Evolutionary conservation across 805 yeast species (phyloP).

Genomic region (Yarrowia yakushimensis): DNA sequence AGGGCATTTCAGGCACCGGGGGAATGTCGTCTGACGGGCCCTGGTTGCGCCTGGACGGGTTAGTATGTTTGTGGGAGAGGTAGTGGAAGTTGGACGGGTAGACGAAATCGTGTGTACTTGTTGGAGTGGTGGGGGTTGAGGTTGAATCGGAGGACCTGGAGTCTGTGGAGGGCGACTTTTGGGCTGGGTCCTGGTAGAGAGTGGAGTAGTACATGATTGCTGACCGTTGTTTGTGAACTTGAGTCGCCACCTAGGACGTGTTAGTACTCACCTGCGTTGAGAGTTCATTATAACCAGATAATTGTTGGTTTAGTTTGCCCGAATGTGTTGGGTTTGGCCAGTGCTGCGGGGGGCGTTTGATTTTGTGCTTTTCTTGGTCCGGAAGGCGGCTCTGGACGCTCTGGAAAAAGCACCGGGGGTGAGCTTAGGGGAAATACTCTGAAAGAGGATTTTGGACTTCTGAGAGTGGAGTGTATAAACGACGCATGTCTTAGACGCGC

Average conservation of each 20-base stretch:
- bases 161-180: not conserved
- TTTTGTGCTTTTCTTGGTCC: conserved; percentile 10
- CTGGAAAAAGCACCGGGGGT: not conserved
- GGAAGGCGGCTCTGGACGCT: not conserved
- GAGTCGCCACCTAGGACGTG: too few relatives aligned
- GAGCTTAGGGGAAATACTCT: conserved; percentile 5
- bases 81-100: conserved; percentile 13
- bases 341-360: conserved; percentile 5
- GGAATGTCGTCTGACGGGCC: conserved; percentile 9
- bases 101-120: conserved; percentile 1
- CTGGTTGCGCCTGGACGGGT: conserved; percentile 23
- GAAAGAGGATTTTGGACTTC: not conserved
- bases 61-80: conserved; percentile 14
- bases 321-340: not conserved
- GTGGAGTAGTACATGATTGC: conserved; percentile 7
- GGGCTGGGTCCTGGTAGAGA: conserved; percentile 9
- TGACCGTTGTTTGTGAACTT: too few relatives aligned
- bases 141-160: not conserved
- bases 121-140: not conserved
- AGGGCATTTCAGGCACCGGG: conserved; percentile 13
- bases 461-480: conserved; percentile 11
- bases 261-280: conserved; percentile 25
- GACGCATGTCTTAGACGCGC: conserved; percentile 24
- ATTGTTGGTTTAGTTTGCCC: not conserved
- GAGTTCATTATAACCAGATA: conserved; percentile 9